Evolutionary conservation across 176 grass and related monocot species (phyloP).

Genomic region (Juncus inflexus): DNA sequence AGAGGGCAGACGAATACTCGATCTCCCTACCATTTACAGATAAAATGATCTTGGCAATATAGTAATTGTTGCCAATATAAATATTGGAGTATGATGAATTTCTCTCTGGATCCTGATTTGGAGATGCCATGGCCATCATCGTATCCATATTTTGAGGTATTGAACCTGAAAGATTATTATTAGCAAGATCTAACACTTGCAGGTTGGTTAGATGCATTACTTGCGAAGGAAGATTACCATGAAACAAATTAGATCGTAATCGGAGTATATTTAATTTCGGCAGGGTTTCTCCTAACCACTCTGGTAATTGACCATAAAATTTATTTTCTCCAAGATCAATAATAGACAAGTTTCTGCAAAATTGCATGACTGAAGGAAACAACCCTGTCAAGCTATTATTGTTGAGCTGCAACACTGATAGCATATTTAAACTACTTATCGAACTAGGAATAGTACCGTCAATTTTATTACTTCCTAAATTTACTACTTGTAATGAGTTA

Average conservation of each 20-base stretch:
- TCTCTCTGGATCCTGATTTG: too few species aligned
- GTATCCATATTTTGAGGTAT: constrained; percentile 33
- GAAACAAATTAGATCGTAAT: constrained; percentile 3
- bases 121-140: constrained; percentile 12
- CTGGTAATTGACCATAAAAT: too few species aligned
- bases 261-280: not conserved
- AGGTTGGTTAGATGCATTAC: constrained; percentile 11
- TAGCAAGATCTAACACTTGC: constrained; percentile 37
- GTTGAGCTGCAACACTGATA: constrained; percentile 15
- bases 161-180: constrained; percentile 28
- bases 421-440: not conserved
- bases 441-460: constrained; percentile 14
- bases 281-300: not conserved
- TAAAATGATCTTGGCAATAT: too few species aligned
- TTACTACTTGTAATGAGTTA: not conserved
- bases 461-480: not conserved
- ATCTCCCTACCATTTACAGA: too few species aligned
- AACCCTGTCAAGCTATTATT: constrained; percentile 29
- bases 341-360: constrained; percentile 7
- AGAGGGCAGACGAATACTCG: too few species aligned
- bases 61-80: too few species aligned
- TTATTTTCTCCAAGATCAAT: not conserved
- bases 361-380: not conserved
- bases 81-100: too few species aligned
- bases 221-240: too few species aligned